A percentile compares a stretch with the other conserved stretches of the same genome.
phyloP scores from a whole-genome alignment of 257 asterid species.

The Leonotis leonurus region DNA sequence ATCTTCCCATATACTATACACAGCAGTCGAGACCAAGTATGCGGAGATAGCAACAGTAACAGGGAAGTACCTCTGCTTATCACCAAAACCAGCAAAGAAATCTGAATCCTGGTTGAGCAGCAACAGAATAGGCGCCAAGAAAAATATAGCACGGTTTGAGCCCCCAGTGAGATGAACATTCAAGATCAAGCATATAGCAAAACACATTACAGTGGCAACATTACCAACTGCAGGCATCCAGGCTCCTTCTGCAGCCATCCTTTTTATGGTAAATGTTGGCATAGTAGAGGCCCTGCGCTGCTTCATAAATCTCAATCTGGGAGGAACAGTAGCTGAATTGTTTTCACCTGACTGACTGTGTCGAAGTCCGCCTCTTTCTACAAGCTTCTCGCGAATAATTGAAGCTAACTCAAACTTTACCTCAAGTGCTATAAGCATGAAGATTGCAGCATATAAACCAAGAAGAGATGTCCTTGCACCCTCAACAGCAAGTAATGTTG shows the following conservation, averaged over 20 bases:
- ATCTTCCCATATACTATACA: conserved; percentile 85
- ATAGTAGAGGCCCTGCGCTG: conserved; percentile 76
- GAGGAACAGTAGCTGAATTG: conserved; percentile 61
- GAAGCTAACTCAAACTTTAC: conserved; percentile 93
- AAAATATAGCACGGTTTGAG: conserved; percentile 86
- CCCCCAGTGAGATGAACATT: conserved; percentile 82
- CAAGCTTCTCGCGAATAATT: conserved; percentile 62
- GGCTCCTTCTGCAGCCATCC: conserved; percentile 88
- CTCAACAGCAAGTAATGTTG: conserved; percentile 76
- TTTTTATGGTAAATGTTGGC: conserved; percentile 68
- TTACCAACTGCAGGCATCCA: conserved; percentile 99
- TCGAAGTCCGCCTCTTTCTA: conserved; percentile 61
- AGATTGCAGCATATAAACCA: conserved; percentile 86
- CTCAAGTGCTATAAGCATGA: conserved; percentile 97
- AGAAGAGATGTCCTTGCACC: conserved; percentile 97
- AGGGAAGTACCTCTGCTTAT: conserved; percentile 95
- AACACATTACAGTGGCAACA: conserved; percentile 88
- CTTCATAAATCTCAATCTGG: conserved; percentile 88
- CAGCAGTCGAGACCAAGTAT: conserved; percentile 59
- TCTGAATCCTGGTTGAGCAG: conserved; percentile 93
- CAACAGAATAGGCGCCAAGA: conserved; percentile 84
- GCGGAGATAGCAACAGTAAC: conserved; percentile 63
- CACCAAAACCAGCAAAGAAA: conserved; percentile 92
- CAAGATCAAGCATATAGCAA: conserved; percentile 83
- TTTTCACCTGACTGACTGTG: conserved; percentile 69